A percentile compares a stretch with the other conserved stretches of the same genome.
These are phyloP conservation scores for Bombardia bombarda DNA, from an alignment of 495 filamentous ascomycete species.

Conservation along the genomic window DNA sequence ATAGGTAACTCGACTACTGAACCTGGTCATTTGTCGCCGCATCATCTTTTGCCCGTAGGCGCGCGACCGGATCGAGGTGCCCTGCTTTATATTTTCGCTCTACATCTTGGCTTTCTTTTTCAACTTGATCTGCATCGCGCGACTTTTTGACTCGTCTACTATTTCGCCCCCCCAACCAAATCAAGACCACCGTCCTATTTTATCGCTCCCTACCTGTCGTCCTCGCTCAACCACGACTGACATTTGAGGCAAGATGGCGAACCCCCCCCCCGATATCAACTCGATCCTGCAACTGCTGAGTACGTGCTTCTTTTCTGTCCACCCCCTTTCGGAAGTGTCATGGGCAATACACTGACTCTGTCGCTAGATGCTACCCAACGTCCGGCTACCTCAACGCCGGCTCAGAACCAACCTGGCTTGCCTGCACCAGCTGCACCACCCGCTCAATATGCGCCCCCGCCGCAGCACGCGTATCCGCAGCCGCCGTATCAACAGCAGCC, in stretches of 20 bases:
- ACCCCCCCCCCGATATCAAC: constrained; percentile 19
- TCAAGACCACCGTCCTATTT: no score
- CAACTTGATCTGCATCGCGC: no score
- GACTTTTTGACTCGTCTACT: no score
- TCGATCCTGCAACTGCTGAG: constrained; percentile 21
- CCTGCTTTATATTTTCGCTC: no score
- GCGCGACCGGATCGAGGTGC: no score
- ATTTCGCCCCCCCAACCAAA: no score
- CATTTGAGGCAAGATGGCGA: constrained; percentile 24
- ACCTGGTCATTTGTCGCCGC: no score
- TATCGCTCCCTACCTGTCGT: no score
- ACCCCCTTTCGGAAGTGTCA: background rate
- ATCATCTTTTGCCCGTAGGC: no score
- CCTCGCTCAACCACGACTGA: no score
- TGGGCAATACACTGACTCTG: background rate
- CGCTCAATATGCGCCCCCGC: constrained; percentile 15
- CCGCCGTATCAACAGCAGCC: constrained; percentile 33
- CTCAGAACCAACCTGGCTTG: constrained; percentile 35
- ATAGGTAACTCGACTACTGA: no score
- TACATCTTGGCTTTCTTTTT: no score
- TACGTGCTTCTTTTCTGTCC: background rate
- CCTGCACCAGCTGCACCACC: constrained; percentile 18
- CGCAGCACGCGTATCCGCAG: constrained; percentile 28
- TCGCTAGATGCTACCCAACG: constrained; percentile 22
- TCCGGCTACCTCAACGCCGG: constrained; percentile 27